A percentile compares a stretch with the other conserved stretches of the same genome.
These are phyloP conservation scores for Scheffersomyces spartinae DNA, from an alignment of 805 yeast genomes.

Conservation along the genomic window DNA sequence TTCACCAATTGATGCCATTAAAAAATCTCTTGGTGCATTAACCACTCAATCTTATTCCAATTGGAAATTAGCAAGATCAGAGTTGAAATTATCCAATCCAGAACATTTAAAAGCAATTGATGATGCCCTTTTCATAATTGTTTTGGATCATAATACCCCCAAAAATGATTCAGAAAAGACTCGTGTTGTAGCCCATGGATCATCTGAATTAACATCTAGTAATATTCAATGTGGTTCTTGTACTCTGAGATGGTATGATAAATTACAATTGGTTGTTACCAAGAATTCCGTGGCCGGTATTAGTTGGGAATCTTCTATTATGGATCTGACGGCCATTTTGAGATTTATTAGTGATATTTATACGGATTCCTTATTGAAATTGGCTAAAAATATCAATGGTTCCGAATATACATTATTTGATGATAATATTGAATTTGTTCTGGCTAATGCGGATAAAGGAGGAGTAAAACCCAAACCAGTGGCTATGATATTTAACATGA, in stretches of 20 bases:
- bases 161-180: conserved; percentile 36
- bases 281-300: conserved; percentile 47
- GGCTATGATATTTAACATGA: conserved; percentile 29
- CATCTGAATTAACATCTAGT: conserved; percentile 30
- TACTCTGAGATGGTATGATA: conserved; percentile 50
- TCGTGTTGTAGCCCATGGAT: conserved; percentile 40
- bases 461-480: no score
- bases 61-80: conserved; percentile 37
- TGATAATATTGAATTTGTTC: conserved; percentile 19
- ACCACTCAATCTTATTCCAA: conserved; percentile 40
- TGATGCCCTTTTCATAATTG: conserved; percentile 39
- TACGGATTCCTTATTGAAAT: conserved; percentile 44
- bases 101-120: conserved; percentile 29
- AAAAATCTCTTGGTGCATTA: conserved; percentile 39
- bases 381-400: conserved; percentile 49
- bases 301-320: conserved; percentile 46
- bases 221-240: conserved; percentile 47
- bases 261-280: conserved; percentile 42
- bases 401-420: conserved; percentile 44
- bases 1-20: conserved; percentile 27
- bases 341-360: conserved; percentile 47
- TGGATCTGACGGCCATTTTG: conserved; percentile 48
- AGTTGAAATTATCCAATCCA: conserved; percentile 27
- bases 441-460: conserved; percentile 23
- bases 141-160: conserved; percentile 38